Evolutionary conservation across 345 rosid species (phyloP).

Genomic region (Populus euphratica): DNA sequence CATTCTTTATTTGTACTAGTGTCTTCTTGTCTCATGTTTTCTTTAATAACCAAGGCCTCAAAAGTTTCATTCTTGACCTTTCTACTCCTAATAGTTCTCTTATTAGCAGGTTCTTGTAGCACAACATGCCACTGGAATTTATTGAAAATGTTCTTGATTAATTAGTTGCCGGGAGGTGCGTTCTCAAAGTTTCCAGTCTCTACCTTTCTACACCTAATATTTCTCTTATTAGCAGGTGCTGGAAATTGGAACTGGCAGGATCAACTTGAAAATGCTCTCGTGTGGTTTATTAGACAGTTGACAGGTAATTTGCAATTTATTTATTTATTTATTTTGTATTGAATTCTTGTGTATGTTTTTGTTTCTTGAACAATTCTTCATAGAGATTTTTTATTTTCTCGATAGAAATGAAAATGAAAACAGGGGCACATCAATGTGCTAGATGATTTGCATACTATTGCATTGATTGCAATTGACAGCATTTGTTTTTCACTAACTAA

Average conservation of each 20-base stretch:
- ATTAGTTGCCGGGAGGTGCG: background rate
- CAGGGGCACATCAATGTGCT: background rate
- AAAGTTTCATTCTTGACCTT: background rate
- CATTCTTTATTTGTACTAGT: background rate
- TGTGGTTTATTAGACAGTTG: background rate
- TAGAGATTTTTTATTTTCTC: background rate
- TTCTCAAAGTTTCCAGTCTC: no score
- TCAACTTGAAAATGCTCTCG: background rate
- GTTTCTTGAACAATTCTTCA: background rate
- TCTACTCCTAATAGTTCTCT: background rate
- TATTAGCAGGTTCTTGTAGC: background rate
- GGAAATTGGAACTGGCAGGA: no score
- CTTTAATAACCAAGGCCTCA: background rate
- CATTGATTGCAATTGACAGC: background rate
- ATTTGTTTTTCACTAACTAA: background rate
- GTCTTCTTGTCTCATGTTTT: background rate
- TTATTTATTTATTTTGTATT: background rate
- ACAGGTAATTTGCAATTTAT: background rate
- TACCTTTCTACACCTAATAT: no score
- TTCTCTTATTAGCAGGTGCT: no score
- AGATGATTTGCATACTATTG: background rate
- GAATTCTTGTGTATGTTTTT: no score
- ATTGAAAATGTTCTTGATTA: background rate
- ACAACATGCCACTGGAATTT: background rate
- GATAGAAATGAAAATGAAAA: background rate